Evolutionary conservation across 2,329 filamentous ascomycete genomes (phyloP).

Genomic region (Colletotrichum spaethianum): DNA sequence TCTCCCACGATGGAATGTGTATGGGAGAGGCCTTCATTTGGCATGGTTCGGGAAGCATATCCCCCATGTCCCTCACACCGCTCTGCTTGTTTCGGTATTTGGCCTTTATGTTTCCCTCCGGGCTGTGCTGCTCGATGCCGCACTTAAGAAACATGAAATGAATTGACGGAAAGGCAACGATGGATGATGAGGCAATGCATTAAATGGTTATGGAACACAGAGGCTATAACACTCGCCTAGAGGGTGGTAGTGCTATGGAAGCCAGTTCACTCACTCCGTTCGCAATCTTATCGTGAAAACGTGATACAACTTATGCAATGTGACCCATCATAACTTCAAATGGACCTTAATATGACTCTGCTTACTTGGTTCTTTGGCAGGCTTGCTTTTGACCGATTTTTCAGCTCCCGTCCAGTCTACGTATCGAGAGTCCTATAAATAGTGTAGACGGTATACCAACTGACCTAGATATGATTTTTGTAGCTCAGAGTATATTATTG

Average conservation of each 20-base stretch:
- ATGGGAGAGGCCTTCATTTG: background rate
- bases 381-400: background rate
- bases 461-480: background rate
- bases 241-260: slow-evolving; percentile 13
- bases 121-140: slow-evolving; percentile 27
- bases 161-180: background rate
- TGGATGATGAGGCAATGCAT: background rate
- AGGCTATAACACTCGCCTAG: slow-evolving; percentile 11
- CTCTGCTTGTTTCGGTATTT: background rate
- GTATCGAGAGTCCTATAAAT: background rate
- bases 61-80: background rate
- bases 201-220: background rate
- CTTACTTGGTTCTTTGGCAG: background rate
- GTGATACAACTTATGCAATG: background rate
- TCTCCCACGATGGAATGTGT: background rate
- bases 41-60: slow-evolving; percentile 4
- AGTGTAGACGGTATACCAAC: too few relatives aligned
- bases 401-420: background rate
- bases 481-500: background rate
- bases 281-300: background rate
- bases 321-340: background rate
- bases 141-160: slow-evolving; percentile 15
- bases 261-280: slow-evolving; percentile 12
- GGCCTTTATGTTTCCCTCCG: background rate
- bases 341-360: background rate